Evolutionary conservation across 306 rosid genomes (phyloP), one percentile per base, ranked within the genome.

Genomic region (Citrullus mucosospermus): DNA sequence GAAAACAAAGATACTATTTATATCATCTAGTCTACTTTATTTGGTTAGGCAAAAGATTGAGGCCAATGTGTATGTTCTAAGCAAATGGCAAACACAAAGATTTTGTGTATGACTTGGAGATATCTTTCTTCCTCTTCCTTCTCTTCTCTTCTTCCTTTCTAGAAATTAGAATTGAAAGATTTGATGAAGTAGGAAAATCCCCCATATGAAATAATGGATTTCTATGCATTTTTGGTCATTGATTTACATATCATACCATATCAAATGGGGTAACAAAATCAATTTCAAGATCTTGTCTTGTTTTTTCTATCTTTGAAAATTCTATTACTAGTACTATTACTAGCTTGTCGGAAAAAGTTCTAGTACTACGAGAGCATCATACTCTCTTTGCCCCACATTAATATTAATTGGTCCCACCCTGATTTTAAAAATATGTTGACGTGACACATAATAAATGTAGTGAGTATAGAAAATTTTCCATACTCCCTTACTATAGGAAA

Each of bases 21-120:
- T 38, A 39, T 39, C 51, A 17, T 6, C 41, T 38, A 36, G 50
- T 2, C 30, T 66, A 38, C 75, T 20, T 69, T 41, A 20, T 69
- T 69, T 10, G 9, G 54, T 43, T 69, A 41, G 75, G n/a, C 34
- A 69, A 14, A 69, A 69, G 36, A 69, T 63, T 34, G 46, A 63
- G 3, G 70, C 22, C 46, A 63, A 34, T 63, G 22, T 63, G 44
- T 7, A 8, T 14, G 70, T 63, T 63, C 34, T 63, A 32, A 34
- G 70, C 65, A 63, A 63, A 63, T 63, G 44, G 70, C 70, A 63
- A 63, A 63, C n/a, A 8, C 25, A 63, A 63, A 63, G 69, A 62
- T 62, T 62, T 62, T 62, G 69, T 62, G 20, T 13, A 62, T 14
- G 20, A 32, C 69, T 62, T 36, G 4, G 1, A 67, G 73, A 67